Evolutionary conservation across 495 filamentous ascomycete species (phyloP).

Genomic region (Astrocystis sublimbata): DNA sequence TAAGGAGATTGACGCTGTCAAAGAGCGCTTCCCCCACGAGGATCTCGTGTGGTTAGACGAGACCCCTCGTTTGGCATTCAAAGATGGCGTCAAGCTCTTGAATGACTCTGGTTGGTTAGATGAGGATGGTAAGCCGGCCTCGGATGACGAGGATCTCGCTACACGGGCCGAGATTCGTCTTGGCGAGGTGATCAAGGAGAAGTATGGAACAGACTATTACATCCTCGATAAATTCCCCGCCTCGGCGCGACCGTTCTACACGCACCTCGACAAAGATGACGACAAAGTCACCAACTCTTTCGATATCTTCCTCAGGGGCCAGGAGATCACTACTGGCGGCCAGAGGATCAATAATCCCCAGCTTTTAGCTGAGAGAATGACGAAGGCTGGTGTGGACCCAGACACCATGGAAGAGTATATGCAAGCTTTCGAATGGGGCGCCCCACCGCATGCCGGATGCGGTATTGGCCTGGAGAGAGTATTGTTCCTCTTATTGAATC

Average conservation of each 20-base stretch:
- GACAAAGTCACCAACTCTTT: slow-evolving; percentile 82
- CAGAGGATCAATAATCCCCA: slow-evolving; percentile 85
- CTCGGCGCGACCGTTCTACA: slow-evolving; percentile 85
- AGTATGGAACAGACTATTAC: slow-evolving; percentile 89
- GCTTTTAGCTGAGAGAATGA: slow-evolving; percentile 76
- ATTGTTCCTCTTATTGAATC: slow-evolving; percentile 76
- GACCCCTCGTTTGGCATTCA: slow-evolving; percentile 79
- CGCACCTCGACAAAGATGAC: slow-evolving; percentile 83
- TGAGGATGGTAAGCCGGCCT: slow-evolving; percentile 69
- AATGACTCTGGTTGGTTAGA: slow-evolving; percentile 78
- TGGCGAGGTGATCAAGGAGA: slow-evolving; percentile 78
- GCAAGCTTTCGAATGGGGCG: slow-evolving; percentile 82
- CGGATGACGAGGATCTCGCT: slow-evolving; percentile 72
- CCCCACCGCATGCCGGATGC: slow-evolving; percentile 86
- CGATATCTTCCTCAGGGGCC: slow-evolving; percentile 91
- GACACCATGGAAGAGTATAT: slow-evolving; percentile 82
- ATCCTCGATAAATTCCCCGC: slow-evolving; percentile 91
- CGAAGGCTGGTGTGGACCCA: slow-evolving; percentile 70
- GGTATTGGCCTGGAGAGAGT: slow-evolving; percentile 89
- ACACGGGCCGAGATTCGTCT: slow-evolving; percentile 88
- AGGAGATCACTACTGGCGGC: slow-evolving; percentile 89
- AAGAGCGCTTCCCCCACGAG: slow-evolving; percentile 59
- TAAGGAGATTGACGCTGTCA: slow-evolving; percentile 67
- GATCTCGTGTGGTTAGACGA: slow-evolving; percentile 73
- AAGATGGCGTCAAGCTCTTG: slow-evolving; percentile 75